These are phyloP conservation scores for Paraleonurus japonicus DNA, from an alignment of 257 asterid species.

Conservation along the genomic window DNA sequence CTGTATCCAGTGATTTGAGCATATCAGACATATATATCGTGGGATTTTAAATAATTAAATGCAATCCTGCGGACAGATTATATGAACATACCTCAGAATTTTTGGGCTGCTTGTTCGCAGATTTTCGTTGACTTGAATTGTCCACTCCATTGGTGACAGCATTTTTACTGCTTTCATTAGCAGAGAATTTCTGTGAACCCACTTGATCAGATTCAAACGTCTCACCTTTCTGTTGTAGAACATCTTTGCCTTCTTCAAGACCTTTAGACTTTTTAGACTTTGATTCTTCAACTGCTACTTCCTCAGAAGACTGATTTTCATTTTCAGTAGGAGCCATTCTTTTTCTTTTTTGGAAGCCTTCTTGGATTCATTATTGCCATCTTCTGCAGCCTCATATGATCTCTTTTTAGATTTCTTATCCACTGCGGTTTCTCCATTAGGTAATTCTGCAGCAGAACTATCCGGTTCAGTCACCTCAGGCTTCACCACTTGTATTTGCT, in stretches of 20 bases:
- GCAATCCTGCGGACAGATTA: neutral
- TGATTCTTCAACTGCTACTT: constrained; percentile 44
- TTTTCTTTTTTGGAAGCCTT: constrained; percentile 70
- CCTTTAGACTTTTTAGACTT: constrained; percentile 63
- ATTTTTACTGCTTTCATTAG: constrained; percentile 20
- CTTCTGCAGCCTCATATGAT: constrained; percentile 35
- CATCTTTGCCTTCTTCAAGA: constrained; percentile 37
- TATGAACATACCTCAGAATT: constrained; percentile 55
- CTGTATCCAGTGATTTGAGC: neutral
- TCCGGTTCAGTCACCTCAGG: constrained; percentile 26
- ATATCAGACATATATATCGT: neutral
- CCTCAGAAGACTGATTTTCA: constrained; percentile 40
- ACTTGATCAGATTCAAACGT: neutral
- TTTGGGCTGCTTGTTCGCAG: constrained; percentile 40
- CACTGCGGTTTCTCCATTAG: constrained; percentile 4
- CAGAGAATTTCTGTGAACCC: constrained; percentile 15
- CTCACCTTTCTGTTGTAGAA: neutral
- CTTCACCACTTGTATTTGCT: constrained; percentile 22
- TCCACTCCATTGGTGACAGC: constrained; percentile 33
- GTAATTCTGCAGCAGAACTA: constrained; percentile 16
- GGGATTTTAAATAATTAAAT: neutral
- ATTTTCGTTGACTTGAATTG: constrained; percentile 41
- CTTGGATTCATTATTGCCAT: constrained; percentile 38
- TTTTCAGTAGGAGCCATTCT: constrained; percentile 46
- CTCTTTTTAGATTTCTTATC: constrained; percentile 31